Evolutionary conservation across 805 yeast genomes (phyloP).

Genomic region (Ogataea angusta): DNA sequence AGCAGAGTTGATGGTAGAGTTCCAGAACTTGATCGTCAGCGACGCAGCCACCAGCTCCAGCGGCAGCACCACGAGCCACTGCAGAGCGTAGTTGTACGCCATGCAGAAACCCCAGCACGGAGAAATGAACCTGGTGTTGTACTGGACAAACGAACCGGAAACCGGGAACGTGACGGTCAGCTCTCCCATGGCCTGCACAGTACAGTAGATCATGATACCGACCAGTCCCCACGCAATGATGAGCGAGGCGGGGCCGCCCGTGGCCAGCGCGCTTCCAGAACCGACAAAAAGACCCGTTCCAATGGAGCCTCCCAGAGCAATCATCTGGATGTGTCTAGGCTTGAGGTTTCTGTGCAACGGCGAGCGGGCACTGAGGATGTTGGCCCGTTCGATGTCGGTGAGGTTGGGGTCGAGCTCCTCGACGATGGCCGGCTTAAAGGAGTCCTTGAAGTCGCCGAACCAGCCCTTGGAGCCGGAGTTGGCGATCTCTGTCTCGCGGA

Average conservation of each 20-base stretch:
- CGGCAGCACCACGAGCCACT: slow-evolving; percentile 54
- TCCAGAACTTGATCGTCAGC: slow-evolving; percentile 50
- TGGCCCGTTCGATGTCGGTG: slow-evolving; percentile 45
- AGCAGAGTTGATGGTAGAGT: slow-evolving; percentile 42
- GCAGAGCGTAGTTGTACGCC: slow-evolving; percentile 56
- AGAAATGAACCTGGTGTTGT: slow-evolving; percentile 56
- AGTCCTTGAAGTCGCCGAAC: slow-evolving; percentile 26
- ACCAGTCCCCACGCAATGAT: slow-evolving; percentile 58
- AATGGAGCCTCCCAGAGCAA: slow-evolving; percentile 79
- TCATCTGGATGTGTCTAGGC: slow-evolving; percentile 72
- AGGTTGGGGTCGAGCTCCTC: slow-evolving; percentile 44
- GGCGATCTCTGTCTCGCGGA: slow-evolving; percentile 12
- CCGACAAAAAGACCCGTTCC: slow-evolving; percentile 84
- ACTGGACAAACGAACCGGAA: slow-evolving; percentile 60
- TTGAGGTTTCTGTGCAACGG: slow-evolving; percentile 51
- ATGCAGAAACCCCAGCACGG: slow-evolving; percentile 60
- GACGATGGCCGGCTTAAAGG: slow-evolving; percentile 30
- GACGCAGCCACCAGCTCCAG: slow-evolving; percentile 55
- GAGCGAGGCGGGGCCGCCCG: slow-evolving; percentile 75
- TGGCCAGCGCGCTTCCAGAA: slow-evolving; percentile 56
- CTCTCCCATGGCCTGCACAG: slow-evolving; percentile 66
- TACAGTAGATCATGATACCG: slow-evolving; percentile 58
- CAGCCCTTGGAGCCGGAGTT: slow-evolving; percentile 11
- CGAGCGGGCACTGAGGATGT: slow-evolving; percentile 44
- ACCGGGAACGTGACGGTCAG: slow-evolving; percentile 60